Evolutionary conservation across 768 basidiomycete genomes (phyloP).

Genomic region (Trametes cingulata): DNA sequence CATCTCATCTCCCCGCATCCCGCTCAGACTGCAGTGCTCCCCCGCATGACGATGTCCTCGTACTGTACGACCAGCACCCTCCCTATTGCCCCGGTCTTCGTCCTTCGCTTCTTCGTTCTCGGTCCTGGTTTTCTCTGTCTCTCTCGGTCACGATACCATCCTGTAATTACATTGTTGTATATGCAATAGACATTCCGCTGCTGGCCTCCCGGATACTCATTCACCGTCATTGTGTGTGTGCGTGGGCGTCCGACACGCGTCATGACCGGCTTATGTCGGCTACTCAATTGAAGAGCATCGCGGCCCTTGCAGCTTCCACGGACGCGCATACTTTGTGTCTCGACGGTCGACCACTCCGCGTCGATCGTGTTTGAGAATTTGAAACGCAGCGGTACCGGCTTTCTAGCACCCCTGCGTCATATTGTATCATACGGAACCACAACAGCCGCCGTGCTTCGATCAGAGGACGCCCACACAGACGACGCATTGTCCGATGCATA

Average conservation of each 20-base stretch:
- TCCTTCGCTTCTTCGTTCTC: not conserved
- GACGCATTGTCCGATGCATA: too few relatives aligned
- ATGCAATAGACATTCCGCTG: slow-evolving; percentile 8
- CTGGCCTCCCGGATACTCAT: not conserved
- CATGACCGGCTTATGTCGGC: too few relatives aligned
- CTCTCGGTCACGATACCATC: slow-evolving; percentile 8
- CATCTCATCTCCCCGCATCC: not conserved
- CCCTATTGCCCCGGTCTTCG: not conserved
- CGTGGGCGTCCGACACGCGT: too few relatives aligned
- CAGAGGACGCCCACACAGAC: too few relatives aligned
- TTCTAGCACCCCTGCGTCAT: too few relatives aligned
- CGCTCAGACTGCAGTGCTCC: not conserved
- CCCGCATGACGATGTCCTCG: not conserved
- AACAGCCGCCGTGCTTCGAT: too few relatives aligned
- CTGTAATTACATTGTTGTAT: slow-evolving; percentile 17
- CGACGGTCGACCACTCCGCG: too few relatives aligned
- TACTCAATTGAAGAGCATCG: too few relatives aligned
- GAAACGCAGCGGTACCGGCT: not conserved
- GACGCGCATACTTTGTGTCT: not conserved
- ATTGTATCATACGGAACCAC: too few relatives aligned
- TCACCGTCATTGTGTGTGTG: too few relatives aligned
- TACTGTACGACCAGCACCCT: not conserved
- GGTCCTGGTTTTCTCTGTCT: not conserved
- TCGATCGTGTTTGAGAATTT: not conserved
- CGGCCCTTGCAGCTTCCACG: not conserved